Evolutionary conservation across 345 rosid species (phyloP).

Genomic region (Pistacia integerrima): DNA sequence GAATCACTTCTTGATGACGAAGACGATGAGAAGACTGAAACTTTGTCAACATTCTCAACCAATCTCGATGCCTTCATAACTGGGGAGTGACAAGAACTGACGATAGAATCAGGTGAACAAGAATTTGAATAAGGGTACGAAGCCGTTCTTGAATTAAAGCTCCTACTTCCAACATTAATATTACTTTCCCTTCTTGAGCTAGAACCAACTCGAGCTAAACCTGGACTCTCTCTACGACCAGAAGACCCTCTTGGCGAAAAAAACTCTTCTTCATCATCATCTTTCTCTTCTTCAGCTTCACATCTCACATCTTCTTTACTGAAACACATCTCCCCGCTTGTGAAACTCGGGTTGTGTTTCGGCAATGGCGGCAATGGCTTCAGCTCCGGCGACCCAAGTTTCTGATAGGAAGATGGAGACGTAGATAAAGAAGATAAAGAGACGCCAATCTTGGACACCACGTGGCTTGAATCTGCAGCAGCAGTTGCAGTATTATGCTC

Average conservation of each 20-base stretch:
- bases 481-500: conserved; percentile 20
- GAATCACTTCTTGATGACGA: conserved; percentile 25
- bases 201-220: conserved; percentile 32
- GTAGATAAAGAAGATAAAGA: conserved; percentile 29
- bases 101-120: conserved; percentile 50
- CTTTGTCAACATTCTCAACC: conserved; percentile 33
- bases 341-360: conserved; percentile 34
- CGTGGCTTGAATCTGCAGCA: conserved; percentile 30
- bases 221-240: conserved; percentile 49
- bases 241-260: conserved; percentile 90
- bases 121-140: conserved; percentile 60
- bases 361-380: conserved; percentile 92
- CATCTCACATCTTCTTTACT: conserved; percentile 26
- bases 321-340: conserved; percentile 32
- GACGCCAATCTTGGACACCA: conserved; percentile 44
- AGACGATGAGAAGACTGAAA: conserved; percentile 27
- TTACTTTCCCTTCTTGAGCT: conserved; percentile 47
- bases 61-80: conserved; percentile 46
- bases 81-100: conserved; percentile 43
- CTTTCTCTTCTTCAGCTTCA: conserved; percentile 14
- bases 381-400: conserved; percentile 88
- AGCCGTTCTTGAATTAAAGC: conserved; percentile 68
- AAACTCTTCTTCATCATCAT: conserved; percentile 69
- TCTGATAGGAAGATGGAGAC: conserved; percentile 32
- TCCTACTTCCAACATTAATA: conserved; percentile 44